Evolutionary conservation across 2,329 filamentous ascomycete genomes (phyloP).

Genomic region (Nectriaceae sp.): DNA sequence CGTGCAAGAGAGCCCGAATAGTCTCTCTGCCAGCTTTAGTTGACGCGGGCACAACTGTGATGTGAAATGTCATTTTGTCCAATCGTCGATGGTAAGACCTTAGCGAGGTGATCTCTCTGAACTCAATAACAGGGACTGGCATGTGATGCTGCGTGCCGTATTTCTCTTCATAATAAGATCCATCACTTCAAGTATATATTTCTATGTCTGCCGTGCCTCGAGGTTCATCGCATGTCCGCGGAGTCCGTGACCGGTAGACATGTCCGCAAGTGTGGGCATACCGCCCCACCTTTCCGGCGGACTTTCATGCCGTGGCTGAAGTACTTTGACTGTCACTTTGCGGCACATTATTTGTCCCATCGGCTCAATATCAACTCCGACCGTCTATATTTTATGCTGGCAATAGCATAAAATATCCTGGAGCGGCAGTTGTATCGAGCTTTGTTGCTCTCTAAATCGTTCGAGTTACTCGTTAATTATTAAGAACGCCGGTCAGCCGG

Average conservation of each 20-base stretch:
- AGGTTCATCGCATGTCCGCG: neutral
- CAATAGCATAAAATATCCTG: neutral
- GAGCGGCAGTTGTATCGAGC: neutral
- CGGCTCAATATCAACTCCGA: neutral
- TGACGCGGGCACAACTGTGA: conserved; percentile 37
- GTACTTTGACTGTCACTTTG: too few species aligned
- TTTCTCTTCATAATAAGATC: neutral
- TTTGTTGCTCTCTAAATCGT: too few species aligned
- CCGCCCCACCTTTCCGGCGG: neutral
- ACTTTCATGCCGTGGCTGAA: neutral
- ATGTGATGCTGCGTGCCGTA: neutral
- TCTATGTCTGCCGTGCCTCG: neutral
- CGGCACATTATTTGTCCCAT: neutral
- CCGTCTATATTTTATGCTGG: neutral
- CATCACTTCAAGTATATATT: neutral
- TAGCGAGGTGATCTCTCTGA: neutral
- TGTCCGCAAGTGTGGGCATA: neutral
- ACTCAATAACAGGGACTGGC: too few species aligned
- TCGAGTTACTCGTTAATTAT: too few species aligned
- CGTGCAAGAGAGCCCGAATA: conserved; percentile 28
- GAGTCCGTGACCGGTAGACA: neutral
- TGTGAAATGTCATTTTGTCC: conserved; percentile 29
- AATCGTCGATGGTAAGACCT: neutral
- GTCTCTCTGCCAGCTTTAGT: conserved; percentile 33
- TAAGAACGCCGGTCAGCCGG: too few species aligned